These are phyloP conservation scores for Sugiyamaella marilandica DNA, from an alignment of 805 yeast genomes.

Conservation along the genomic window DNA sequence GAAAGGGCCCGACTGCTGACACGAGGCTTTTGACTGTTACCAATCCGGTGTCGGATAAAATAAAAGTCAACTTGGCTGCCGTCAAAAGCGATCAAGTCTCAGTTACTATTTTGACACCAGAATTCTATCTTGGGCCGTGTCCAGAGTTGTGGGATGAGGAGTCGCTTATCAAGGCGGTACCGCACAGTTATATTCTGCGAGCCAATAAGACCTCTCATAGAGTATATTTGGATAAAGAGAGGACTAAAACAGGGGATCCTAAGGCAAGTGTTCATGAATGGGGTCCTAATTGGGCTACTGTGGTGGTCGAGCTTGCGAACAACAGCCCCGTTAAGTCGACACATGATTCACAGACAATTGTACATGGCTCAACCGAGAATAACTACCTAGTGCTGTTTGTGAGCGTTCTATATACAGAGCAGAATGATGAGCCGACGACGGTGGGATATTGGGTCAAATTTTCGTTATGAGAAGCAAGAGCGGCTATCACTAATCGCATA, in stretches of 20 bases:
- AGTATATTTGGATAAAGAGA: conserved; percentile 26
- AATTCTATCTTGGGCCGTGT: conserved; percentile 23
- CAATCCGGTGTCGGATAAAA: conserved; percentile 17
- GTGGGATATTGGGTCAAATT: conserved; percentile 17
- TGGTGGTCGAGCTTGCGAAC: conserved; percentile 14
- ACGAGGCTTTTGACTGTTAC: conserved; percentile 19
- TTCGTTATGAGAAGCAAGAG: not conserved
- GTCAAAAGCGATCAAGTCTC: conserved; percentile 5
- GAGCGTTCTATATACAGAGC: conserved; percentile 17
- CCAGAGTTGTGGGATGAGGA: conserved; percentile 23
- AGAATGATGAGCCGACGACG: not conserved
- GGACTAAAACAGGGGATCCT: conserved; percentile 12
- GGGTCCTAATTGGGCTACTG: conserved; percentile 30
- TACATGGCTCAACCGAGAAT: not conserved
- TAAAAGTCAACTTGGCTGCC: conserved; percentile 19
- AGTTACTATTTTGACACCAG: conserved; percentile 18
- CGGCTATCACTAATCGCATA: too few species aligned
- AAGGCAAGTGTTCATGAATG: conserved; percentile 12
- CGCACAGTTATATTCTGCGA: conserved; percentile 23
- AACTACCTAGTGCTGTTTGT: conserved; percentile 14
- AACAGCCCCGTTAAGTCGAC: not conserved
- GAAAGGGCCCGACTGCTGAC: not conserved
- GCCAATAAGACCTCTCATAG: conserved; percentile 26
- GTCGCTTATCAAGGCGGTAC: conserved; percentile 24
- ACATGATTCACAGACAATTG: not conserved